Evolutionary conservation across 179 eudicot species (phyloP).

Genomic region (Heliamphora pulchella): DNA sequence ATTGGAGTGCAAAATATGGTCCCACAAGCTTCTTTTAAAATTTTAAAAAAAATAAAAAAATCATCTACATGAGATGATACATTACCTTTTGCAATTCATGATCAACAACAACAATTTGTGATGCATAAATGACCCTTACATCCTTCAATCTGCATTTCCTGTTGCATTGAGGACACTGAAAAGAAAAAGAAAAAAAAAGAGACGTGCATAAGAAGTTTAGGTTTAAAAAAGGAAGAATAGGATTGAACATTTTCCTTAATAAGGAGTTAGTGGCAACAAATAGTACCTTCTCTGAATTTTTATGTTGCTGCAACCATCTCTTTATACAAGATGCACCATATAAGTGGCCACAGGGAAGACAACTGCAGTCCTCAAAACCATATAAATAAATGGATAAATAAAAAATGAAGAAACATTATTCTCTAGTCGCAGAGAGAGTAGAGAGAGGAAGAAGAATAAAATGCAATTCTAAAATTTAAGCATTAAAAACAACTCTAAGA

Average conservation of each 20-base stretch:
- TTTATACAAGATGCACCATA: constrained; percentile 73
- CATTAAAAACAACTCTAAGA: neutral
- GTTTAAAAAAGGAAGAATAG: neutral
- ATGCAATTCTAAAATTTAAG: neutral
- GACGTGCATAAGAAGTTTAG: neutral
- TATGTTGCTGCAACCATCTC: constrained; percentile 61
- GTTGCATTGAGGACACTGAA: constrained; percentile 93
- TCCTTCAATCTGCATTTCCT: constrained; percentile 58
- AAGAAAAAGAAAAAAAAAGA: constrained; percentile 11
- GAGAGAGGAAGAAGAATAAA: neutral
- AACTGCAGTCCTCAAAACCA: constrained; percentile 34
- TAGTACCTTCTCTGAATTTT: constrained; percentile 53
- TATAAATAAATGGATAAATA: neutral
- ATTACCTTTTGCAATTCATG: constrained; percentile 65
- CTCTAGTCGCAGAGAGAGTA: neutral
- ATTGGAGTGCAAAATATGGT: neutral
- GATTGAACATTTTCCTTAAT: neutral
- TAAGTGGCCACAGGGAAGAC: constrained; percentile 88
- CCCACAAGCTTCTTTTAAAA: neutral
- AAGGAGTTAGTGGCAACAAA: neutral
- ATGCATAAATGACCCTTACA: constrained; percentile 71
- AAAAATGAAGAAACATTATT: neutral
- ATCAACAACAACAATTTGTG: constrained; percentile 61
- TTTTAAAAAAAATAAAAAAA: neutral
- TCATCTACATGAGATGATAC: neutral